A percentile compares a stretch with the other conserved stretches of the same genome.
These are phyloP conservation scores for Carex sylvatica DNA, from an alignment of 202 grass and related monocot species.

Conservation along the genomic window DNA sequence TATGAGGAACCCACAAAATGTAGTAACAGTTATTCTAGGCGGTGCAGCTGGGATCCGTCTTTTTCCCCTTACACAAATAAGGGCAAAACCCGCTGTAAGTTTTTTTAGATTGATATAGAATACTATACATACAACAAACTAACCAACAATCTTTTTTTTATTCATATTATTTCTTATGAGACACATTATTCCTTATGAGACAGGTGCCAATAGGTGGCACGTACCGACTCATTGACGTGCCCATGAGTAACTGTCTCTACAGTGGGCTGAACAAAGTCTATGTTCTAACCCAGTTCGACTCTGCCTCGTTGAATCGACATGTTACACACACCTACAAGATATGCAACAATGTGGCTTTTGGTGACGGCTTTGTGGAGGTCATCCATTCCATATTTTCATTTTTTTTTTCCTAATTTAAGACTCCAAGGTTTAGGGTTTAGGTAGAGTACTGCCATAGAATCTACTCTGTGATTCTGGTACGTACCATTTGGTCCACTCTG, in stretches of 20 bases:
- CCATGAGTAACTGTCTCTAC: constrained; percentile 91
- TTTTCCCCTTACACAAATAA: neutral
- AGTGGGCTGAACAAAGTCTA: constrained; percentile 88
- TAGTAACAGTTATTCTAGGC: neutral
- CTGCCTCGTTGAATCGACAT: constrained; percentile 70
- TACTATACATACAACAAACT: neutral
- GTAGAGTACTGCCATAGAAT: too few species aligned
- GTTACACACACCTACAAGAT: constrained; percentile 62
- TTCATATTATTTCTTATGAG: too few species aligned
- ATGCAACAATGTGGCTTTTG: constrained; percentile 51
- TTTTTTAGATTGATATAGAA: neutral
- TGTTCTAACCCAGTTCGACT: constrained; percentile 91
- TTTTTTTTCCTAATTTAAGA: neutral
- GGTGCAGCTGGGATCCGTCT: neutral
- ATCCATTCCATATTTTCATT: neutral
- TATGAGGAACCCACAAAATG: neutral
- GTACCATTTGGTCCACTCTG: neutral
- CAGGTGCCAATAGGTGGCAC: constrained; percentile 87
- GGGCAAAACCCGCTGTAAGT: neutral
- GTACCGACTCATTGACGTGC: constrained; percentile 83
- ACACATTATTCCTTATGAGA: neutral
- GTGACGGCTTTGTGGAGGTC: constrained; percentile 79
- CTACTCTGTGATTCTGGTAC: neutral
- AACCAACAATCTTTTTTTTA: neutral
- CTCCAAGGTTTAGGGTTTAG: too few species aligned